Evolutionary conservation across 352 stramenopile genomes (phyloP).

Genomic region (Elongisporangium prolatum): DNA sequence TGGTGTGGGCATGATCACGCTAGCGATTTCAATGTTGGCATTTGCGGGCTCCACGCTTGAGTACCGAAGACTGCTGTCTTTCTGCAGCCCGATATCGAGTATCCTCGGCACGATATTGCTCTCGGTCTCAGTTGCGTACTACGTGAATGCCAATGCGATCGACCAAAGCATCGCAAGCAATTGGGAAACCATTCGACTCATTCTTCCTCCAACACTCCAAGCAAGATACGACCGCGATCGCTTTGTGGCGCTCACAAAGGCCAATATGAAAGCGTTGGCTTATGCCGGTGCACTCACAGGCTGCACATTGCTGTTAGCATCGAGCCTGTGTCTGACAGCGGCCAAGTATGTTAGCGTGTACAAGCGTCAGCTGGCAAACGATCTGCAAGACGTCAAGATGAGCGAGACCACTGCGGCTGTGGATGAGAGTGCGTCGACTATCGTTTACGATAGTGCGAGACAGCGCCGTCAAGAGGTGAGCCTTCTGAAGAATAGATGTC

Average conservation of each 20-base stretch:
- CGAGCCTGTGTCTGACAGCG: slow-evolving; percentile 43
- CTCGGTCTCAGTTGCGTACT: slow-evolving; percentile 51
- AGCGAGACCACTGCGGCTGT: background rate
- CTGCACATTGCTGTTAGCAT: slow-evolving; percentile 49
- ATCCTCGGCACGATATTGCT: slow-evolving; percentile 40
- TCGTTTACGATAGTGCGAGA: background rate
- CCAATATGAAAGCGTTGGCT: slow-evolving; percentile 51
- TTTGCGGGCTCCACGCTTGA: slow-evolving; percentile 76
- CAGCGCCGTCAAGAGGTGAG: slow-evolving; percentile 3
- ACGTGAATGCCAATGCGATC: slow-evolving; percentile 38
- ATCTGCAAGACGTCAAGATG: slow-evolving; percentile 40
- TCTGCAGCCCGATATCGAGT: slow-evolving; percentile 62
- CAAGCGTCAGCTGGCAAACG: slow-evolving; percentile 55
- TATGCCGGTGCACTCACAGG: slow-evolving; percentile 55
- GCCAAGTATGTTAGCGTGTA: slow-evolving; percentile 43
- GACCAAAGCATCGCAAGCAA: slow-evolving; percentile 48
- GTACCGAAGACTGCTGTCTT: slow-evolving; percentile 67
- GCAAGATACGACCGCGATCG: slow-evolving; percentile 60
- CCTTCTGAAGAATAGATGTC: background rate
- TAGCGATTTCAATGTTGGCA: slow-evolving; percentile 52
- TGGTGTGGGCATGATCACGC: slow-evolving; percentile 36
- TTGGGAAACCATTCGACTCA: slow-evolving; percentile 53
- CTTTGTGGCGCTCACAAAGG: slow-evolving; percentile 47
- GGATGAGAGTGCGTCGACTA: background rate
- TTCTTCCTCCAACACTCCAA: slow-evolving; percentile 67